Base-by-base conservation (phyloP, 129 eudicot genomes). In the Erigeron canadensis region DNA sequence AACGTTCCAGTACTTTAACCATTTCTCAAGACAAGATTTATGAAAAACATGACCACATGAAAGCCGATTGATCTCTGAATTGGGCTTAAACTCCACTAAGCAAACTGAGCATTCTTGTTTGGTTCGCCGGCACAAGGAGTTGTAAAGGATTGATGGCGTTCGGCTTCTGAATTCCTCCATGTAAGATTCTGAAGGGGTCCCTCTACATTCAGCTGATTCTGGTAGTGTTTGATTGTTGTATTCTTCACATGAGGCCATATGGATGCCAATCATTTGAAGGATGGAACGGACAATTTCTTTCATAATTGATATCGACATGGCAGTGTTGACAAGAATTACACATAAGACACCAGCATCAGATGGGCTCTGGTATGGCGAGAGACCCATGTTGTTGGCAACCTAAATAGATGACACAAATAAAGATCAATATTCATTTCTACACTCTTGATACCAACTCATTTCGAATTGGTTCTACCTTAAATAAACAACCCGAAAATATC, bases 31-130 rank as follows among this genome's bases (percentile, higher is more conserved):
- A 65, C 97, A 91, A 44, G 42, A 7, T 56, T 75, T 84, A 58
- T 91, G 96, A 73, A 91, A 91, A 65, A 86, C 89, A 59, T 91
- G 97, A 57, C 96, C 91, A 59, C 97, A 91, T 5, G 91, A 67
- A 4, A 91, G 85, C 82, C 69, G 80, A 71, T 91, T 84, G 59
- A 91, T 84, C 77, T 88, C 91, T 48, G 96, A 75, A 18, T 86
- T 77, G 2, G 82, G 86, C 53, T 86, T 80, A 65, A 88, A 91
- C 66, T 88, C 93, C 2, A 88, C 81, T 78, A 91, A 70, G 71
- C 97, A 91, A 81, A 91, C 95, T 5, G 97, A 83, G 78, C 97
- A 88, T 42, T 91, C 96, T 39, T 88, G 88, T 69, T 77, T 69
- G 34, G 74, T 78, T 47, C 63, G 67, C 10, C 57, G 58, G 53